These are phyloP conservation scores for Phialophora chinensis DNA, from an alignment of 2,329 filamentous ascomycete species.

Conservation along the genomic window DNA sequence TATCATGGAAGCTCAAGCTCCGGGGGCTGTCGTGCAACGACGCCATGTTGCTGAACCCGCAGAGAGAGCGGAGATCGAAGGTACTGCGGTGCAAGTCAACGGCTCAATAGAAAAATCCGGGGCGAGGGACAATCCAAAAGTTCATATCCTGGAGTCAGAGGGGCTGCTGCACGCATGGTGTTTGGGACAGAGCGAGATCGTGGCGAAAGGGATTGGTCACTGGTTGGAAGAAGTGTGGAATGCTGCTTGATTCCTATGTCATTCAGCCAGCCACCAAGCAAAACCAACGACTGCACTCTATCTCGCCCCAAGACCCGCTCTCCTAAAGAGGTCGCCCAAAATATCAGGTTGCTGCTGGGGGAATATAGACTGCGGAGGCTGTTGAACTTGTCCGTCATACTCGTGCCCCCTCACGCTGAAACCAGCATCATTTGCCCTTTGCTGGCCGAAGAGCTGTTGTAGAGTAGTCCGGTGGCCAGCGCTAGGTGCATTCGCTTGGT, in stretches of 20 bases:
- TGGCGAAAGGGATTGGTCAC: constrained; percentile 58
- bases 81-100: constrained; percentile 25
- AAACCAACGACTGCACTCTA: constrained; percentile 5
- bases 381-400: constrained; percentile 22
- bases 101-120: constrained; percentile 42
- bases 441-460: constrained; percentile 62
- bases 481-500: constrained; percentile 38
- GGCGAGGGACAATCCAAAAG: constrained; percentile 49
- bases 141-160: constrained; percentile 60
- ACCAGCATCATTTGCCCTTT: constrained; percentile 58
- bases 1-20: constrained; percentile 55
- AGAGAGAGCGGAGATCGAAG: constrained; percentile 27
- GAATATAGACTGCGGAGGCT: constrained; percentile 5
- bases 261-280: neutral
- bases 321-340: constrained; percentile 52
- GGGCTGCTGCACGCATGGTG: constrained; percentile 67
- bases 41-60: neutral
- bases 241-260: neutral
- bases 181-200: constrained; percentile 54
- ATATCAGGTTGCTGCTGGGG: constrained; percentile 44
- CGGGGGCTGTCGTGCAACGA: constrained; percentile 17
- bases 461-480: constrained; percentile 62
- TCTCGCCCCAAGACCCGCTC: constrained; percentile 47
- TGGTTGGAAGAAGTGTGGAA: constrained; percentile 55
- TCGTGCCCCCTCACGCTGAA: constrained; percentile 58